Evolutionary conservation across 805 yeast species (phyloP), one percentile per base, ranked within the genome.

Genomic region (Barnettozyma wickerhamii): DNA sequence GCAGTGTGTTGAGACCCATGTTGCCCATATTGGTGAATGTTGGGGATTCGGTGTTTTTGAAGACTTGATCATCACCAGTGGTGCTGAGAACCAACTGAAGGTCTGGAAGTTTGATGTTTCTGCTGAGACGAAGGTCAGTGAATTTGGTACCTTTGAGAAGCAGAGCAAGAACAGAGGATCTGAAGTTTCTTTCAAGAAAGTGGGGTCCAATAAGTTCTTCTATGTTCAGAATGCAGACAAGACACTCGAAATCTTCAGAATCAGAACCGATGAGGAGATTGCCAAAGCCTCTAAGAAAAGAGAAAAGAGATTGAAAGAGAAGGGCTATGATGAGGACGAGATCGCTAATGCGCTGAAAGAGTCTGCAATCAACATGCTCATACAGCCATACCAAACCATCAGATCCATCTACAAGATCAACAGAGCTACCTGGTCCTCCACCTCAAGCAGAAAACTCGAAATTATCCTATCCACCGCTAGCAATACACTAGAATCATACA

Each of bases 1-100:
- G 58, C 95, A 88, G 59, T 87, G 97, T 63, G 69, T 89, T 5
- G 99, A 93, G 59, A 90, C 98, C 1, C 97, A 90, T 59, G 79
- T 89, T 46, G 96, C 97, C 0, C 96, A 88, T 59, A 72, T 84
- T 18, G 90, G 91, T 43, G 98, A 93, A 62, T 87, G 96, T 65
- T 93, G 98, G 98, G 69, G 85, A 3, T 60, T 89, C 54, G 84
- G 77, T 4, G 58, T 79, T 15, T 38, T 41, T 15, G 65, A 68
- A 33, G 58, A 61, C 9, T 60, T 66, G 24, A 48, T 81, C 39
- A 62, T 89, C 17, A 89, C 97, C 1, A 73, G 84, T 21, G 90
- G 96, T 33, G 75, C 78, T 53, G 89, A 86, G 48, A 81, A 84
- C 48, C 95, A 88, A 58, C 72, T 86, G 24, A 87, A 86, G 58